These are phyloP conservation scores for Blastocystis sp. DNA, from an alignment of 352 stramenopile species.

Conservation along the genomic window DNA sequence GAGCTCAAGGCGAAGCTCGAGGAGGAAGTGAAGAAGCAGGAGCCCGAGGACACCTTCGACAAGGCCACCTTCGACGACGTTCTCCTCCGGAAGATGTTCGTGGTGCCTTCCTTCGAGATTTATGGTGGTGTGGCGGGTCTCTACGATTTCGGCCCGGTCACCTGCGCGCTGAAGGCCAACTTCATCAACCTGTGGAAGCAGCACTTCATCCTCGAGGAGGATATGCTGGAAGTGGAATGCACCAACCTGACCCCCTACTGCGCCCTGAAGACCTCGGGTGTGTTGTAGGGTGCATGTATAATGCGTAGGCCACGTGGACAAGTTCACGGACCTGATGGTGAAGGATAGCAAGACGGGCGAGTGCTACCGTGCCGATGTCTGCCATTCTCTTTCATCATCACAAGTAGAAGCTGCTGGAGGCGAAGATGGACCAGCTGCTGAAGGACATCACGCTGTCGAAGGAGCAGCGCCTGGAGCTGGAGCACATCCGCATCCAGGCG, in stretches of 20 bases:
- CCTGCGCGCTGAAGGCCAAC: conserved; percentile 88
- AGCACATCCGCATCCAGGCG: conserved; percentile 84
- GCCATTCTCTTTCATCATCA: not conserved
- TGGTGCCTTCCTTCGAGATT: conserved; percentile 97
- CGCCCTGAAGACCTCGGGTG: conserved; percentile 90
- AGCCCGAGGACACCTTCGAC: conserved; percentile 79
- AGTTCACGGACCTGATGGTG: conserved; percentile 99
- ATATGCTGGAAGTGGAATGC: conserved; percentile 97
- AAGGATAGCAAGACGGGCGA: conserved; percentile 92
- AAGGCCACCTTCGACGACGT: conserved; percentile 90
- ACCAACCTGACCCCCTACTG: conserved; percentile 94
- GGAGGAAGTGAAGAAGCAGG: conserved; percentile 76
- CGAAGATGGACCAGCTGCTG: conserved; percentile 88
- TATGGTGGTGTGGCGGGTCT: conserved; percentile 95
- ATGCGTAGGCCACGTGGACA: conserved; percentile 90
- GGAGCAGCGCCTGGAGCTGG: conserved; percentile 86
- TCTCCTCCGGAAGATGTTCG: conserved; percentile 97
- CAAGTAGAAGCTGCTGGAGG: conserved; percentile 45
- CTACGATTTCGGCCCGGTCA: conserved; percentile 94
- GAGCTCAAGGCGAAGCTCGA: conserved; percentile 85
- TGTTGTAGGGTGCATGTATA: not conserved
- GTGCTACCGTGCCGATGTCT: conserved; percentile 86
- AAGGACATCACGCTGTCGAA: conserved; percentile 85
- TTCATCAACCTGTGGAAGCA: conserved; percentile 90
- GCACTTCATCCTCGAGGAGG: conserved; percentile 96